Evolutionary conservation across 2,329 filamentous ascomycete species (phyloP), one percentile per base, ranked within the genome.

Genomic region (Neonectria magnoliae): DNA sequence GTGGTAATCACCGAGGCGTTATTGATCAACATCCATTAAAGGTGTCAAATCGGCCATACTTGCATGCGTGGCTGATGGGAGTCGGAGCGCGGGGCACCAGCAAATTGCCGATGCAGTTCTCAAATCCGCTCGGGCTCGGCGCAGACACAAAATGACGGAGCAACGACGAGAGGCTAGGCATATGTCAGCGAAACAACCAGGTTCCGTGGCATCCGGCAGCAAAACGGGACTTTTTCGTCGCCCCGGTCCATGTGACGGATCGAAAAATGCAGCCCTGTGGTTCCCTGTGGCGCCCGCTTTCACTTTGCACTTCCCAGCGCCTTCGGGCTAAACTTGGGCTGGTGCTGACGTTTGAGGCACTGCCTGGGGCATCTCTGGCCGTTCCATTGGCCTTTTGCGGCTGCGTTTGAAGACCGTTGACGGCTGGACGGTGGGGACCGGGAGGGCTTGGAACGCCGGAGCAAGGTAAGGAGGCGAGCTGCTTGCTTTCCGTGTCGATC

Each of bases 161-260:
- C 42, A 54, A 55, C 42, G 54, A 62, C 53, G 54, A 69, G 62
- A 62, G 60, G 50, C 66, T 52, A 65, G 64, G 60, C 45, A 71
- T 65, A 70, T 71, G 61, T 68, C 69, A 73, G 69, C 70, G 27
- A 65, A 60, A 60, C 58, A 25, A 64, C 64, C 67, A 66, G 65
- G 53, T 66, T 71, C 73, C 73, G 73, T 64, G 33, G 64, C 66
- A 75, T 75, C 73, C 72, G 73, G 60, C 52, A 60, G 20, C 64
- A 54, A 68, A 57, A 75, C 73, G 73, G 73, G 47, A 64, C 63
- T 72, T 75, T 75, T 73, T 75, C 73, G 73, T 75, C 48, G 53
- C 58, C 55, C 29, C 48, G 44, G 60, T 59, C 62, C 72, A 74
- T 71, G 67, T 75, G 73, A 75, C 62, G 55, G 71, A 62, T 41